These are phyloP conservation scores for Pseudogymnoascus sp. DNA, from an alignment of 2,329 filamentous ascomycete species.

Conservation along the genomic window DNA sequence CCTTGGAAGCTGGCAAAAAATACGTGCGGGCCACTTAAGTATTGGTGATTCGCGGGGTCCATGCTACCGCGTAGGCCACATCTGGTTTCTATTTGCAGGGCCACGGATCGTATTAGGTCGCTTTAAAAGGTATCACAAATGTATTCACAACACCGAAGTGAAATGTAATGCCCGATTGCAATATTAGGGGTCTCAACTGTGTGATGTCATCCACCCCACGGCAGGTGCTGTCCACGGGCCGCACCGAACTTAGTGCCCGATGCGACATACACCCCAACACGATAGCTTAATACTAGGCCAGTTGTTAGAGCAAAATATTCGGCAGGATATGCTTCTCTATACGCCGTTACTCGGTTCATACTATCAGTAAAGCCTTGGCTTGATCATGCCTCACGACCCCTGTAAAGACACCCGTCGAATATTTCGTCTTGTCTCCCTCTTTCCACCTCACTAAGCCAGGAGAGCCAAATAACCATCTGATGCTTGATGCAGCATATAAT, in stretches of 20 bases:
- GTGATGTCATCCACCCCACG: neutral
- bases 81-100: neutral
- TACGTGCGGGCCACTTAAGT: neutral
- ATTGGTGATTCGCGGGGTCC: neutral
- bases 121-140: neutral
- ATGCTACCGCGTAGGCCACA: neutral
- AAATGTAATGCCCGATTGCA: neutral
- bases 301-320: neutral
- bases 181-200: neutral
- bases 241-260: neutral
- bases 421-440: neutral
- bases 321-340: neutral
- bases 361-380: neutral
- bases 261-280: neutral
- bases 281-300: neutral
- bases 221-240: neutral
- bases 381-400: neutral
- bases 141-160: neutral
- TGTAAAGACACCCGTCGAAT: slow-evolving; percentile 1
- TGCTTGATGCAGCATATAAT: slow-evolving; percentile 12
- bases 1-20: neutral
- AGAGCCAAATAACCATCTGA: slow-evolving; percentile 11
- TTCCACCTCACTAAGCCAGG: slow-evolving; percentile 6
- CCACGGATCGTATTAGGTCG: neutral
- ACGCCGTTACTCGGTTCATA: neutral